Conservation (phyloP, 345 rosid genomes). For the Corchorus olitorius region DNA sequence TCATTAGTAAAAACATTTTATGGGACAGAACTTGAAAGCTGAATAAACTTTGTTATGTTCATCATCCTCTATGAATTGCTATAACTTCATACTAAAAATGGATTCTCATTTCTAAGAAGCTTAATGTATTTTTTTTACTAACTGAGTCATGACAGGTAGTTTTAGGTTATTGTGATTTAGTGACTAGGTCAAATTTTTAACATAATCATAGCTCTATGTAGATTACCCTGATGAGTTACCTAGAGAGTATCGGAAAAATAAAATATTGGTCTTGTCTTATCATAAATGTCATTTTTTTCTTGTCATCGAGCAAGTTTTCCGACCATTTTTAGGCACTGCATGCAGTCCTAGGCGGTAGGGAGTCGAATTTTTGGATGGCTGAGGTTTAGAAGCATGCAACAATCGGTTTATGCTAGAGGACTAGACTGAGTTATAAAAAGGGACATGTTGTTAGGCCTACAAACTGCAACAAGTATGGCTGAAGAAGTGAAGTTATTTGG, state of each 20-base stretch:
- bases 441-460: neutral
- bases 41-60: too few relatives aligned
- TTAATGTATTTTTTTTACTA: too few relatives aligned
- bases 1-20: neutral
- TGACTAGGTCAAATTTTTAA: neutral
- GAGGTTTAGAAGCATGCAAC: neutral
- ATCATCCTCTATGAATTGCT: too few relatives aligned
- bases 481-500: slow-evolving; percentile 35
- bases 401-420: neutral
- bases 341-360: neutral
- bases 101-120: too few relatives aligned
- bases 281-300: neutral
- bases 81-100: too few relatives aligned
- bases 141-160: too few relatives aligned
- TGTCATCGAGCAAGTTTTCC: neutral
- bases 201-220: neutral
- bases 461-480: neutral
- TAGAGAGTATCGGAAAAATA: neutral
- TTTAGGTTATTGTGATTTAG: too few relatives aligned
- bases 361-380: neutral
- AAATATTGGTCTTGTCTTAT: too few relatives aligned
- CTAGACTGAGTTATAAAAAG: neutral
- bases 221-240: neutral
- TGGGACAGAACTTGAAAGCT: neutral
- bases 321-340: neutral